Conservation (phyloP, 2,329 filamentous ascomycete genomes). For the Xylaria sp. region DNA sequence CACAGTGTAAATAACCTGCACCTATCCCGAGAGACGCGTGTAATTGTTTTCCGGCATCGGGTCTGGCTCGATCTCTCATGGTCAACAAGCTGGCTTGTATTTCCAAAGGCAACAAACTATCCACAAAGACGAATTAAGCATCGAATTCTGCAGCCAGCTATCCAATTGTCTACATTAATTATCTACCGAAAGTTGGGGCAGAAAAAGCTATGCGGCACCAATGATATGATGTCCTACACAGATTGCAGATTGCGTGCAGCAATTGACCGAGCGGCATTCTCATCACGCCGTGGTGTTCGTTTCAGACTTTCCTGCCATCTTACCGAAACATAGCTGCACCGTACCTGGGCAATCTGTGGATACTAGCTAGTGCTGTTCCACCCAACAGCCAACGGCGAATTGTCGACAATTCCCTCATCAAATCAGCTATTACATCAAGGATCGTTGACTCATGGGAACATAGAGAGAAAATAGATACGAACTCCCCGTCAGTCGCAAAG, state of each 20-base stretch:
- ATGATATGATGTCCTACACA: constrained; percentile 21
- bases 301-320: background rate
- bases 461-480: constrained; percentile 15
- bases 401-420: constrained; percentile 26
- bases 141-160: background rate
- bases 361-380: background rate
- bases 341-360: constrained; percentile 31
- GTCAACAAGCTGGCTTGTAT: background rate
- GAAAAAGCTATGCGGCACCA: constrained; percentile 21
- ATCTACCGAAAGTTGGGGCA: background rate
- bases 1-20: constrained; percentile 17
- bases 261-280: constrained; percentile 19
- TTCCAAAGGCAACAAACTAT: background rate
- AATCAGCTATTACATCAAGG: constrained; percentile 14
- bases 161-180: background rate
- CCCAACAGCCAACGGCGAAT: background rate
- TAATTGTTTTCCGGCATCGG: background rate
- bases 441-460: constrained; percentile 32
- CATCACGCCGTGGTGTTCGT: background rate
- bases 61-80: background rate
- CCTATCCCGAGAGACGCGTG: background rate
- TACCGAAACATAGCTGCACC: constrained; percentile 22
- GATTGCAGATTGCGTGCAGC: constrained; percentile 37
- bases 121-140: background rate
- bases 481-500: background rate